Evolutionary conservation across 1,284 basidiomycete genomes (phyloP).

Genomic region (Irpex sp.): DNA sequence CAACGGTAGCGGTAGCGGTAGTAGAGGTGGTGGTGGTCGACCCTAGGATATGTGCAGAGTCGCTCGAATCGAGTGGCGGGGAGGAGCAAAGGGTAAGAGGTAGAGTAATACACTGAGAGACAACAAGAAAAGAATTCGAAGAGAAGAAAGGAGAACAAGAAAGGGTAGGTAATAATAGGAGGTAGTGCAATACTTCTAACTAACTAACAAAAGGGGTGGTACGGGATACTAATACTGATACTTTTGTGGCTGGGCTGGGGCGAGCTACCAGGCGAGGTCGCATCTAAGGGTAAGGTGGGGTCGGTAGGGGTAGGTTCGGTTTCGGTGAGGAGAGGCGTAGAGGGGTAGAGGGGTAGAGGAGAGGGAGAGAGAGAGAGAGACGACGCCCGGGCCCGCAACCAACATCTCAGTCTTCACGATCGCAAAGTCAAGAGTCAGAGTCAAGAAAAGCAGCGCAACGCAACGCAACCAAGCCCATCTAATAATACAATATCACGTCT

Average conservation of each 20-base stretch:
- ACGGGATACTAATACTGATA: background rate
- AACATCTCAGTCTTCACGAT: no score
- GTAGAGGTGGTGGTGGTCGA: background rate
- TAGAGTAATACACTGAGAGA: slow-evolving; percentile 1
- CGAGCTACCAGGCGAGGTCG: slow-evolving; percentile 4
- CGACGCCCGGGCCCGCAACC: no score
- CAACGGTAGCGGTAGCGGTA: no score
- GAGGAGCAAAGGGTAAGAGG: background rate
- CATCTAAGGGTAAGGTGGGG: background rate
- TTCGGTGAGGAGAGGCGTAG: background rate
- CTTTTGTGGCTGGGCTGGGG: background rate
- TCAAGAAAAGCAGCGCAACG: no score
- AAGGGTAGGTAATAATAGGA: background rate
- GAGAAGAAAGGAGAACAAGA: background rate
- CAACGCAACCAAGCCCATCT: no score
- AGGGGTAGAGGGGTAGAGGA: background rate
- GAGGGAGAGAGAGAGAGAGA: background rate
- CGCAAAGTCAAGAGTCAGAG: background rate
- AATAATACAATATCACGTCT: background rate
- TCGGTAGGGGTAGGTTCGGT: no score
- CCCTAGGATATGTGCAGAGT: background rate
- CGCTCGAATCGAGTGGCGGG: slow-evolving; percentile 4
- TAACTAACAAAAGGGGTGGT: no score
- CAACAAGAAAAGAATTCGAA: background rate
- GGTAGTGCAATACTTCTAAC: no score